Conservation (phyloP, 2,329 filamentous ascomycete species). For the Sporothrix phasma region DNA sequence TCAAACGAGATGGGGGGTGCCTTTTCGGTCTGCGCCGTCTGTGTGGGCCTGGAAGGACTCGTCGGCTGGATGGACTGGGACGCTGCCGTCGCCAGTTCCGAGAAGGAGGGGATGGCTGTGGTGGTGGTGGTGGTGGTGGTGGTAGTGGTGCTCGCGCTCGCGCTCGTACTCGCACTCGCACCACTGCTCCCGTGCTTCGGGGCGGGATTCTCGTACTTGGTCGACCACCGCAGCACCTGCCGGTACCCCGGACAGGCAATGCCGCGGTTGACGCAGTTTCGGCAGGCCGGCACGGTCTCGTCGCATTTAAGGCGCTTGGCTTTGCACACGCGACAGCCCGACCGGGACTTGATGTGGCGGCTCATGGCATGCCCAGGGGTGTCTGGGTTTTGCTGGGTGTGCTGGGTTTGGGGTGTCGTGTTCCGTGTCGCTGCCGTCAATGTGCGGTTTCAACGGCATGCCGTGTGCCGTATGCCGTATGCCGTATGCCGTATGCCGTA, state of each 20-base stretch:
- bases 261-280: slow-evolving; percentile 24
- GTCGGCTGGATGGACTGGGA: slow-evolving; percentile 10
- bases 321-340: slow-evolving; percentile 19
- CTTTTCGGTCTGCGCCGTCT: background rate
- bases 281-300: slow-evolving; percentile 24
- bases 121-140: background rate
- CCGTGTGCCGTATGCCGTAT: too few relatives aligned
- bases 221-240: slow-evolving; percentile 32
- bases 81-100: slow-evolving; percentile 8
- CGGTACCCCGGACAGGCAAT: slow-evolving; percentile 25
- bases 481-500: too few relatives aligned
- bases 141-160: too few relatives aligned
- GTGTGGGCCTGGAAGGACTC: background rate
- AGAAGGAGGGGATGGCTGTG: slow-evolving; percentile 12
- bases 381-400: background rate
- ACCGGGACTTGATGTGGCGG: slow-evolving; percentile 18
- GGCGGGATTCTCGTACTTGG: slow-evolving; percentile 28
- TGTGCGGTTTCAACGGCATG: background rate
- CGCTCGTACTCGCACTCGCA: too few relatives aligned
- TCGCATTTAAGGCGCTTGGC: slow-evolving; percentile 26
- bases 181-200: background rate
- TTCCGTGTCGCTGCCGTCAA: too few relatives aligned
- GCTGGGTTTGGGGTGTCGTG: background rate
- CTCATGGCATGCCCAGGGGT: slow-evolving; percentile 13
- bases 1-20: background rate